Evolutionary conservation across 306 rosid species (phyloP).

Genomic region (Fragaria iinumae): DNA sequence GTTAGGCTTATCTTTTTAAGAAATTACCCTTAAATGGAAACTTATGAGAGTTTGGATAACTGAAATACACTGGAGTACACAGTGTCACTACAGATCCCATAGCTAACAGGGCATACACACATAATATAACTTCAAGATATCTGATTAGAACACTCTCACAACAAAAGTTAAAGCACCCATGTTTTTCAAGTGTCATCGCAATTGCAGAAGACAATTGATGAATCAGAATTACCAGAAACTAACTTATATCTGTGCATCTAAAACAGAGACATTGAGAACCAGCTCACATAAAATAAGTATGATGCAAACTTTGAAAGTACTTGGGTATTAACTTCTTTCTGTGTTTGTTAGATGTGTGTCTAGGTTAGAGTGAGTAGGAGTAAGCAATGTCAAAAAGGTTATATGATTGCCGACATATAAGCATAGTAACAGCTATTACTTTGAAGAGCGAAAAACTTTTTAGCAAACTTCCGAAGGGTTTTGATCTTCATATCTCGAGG

Average conservation of each 20-base stretch:
- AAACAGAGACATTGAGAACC: background rate
- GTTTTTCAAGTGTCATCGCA: background rate
- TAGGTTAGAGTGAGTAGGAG: background rate
- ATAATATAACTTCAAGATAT: background rate
- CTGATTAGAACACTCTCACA: background rate
- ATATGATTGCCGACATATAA: background rate
- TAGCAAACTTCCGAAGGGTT: conserved; percentile 18
- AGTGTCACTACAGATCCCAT: too few relatives aligned
- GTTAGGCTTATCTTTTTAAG: too few relatives aligned
- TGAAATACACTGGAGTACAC: background rate
- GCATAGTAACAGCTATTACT: background rate
- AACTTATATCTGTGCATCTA: background rate
- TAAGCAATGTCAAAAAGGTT: background rate
- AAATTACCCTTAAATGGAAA: background rate
- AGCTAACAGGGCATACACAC: background rate
- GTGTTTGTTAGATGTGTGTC: background rate
- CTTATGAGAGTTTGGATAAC: background rate
- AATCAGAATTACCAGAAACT: background rate
- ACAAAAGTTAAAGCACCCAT: background rate
- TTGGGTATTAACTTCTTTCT: background rate
- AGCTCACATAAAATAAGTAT: background rate
- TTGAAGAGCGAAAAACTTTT: conserved; percentile 8
- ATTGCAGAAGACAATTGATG: background rate
- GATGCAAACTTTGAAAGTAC: background rate
- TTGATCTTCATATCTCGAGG: conserved; percentile 20